phyloP scores from a whole-genome alignment of 2,329 filamentous ascomycete genomes.

The Metarhizium humberi region DNA sequence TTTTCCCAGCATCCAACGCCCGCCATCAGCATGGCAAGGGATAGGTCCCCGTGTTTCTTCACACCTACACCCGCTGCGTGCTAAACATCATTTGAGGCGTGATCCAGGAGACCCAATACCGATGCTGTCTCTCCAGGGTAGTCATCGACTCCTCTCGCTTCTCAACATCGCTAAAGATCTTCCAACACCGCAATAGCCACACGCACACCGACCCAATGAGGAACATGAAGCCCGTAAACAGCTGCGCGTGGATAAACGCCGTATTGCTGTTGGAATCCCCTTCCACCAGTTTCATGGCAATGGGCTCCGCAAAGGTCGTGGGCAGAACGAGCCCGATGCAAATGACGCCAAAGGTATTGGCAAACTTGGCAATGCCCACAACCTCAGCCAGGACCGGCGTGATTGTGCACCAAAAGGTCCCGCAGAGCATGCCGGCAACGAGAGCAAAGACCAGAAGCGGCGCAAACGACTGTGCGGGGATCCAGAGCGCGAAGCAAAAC shows the following conservation, averaged over 20 bases:
- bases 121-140: not conserved
- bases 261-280: constrained; percentile 23
- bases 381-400: constrained; percentile 52
- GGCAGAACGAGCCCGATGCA: constrained; percentile 50
- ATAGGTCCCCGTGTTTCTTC: not conserved
- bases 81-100: constrained; percentile 8
- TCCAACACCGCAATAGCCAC: constrained; percentile 50
- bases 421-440: constrained; percentile 46
- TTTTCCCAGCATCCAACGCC: too few relatives aligned
- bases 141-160: not conserved
- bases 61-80: not conserved
- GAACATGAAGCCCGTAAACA: constrained; percentile 55
- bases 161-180: constrained; percentile 29
- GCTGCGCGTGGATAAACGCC: constrained; percentile 44
- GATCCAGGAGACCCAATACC: constrained; percentile 7
- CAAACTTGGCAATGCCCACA: constrained; percentile 47
- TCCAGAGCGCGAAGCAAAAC: constrained; percentile 53
- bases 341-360: constrained; percentile 46
- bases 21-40: too few relatives aligned
- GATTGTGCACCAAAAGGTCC: constrained; percentile 50
- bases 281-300: constrained; percentile 43
- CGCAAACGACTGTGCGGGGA: constrained; percentile 46
- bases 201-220: constrained; percentile 43
- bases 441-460: constrained; percentile 51
- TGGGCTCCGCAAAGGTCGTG: constrained; percentile 38